Conservation (phyloP, 2,329 filamentous ascomycete genomes). For the Pseudogymnoascus destructans region DNA sequence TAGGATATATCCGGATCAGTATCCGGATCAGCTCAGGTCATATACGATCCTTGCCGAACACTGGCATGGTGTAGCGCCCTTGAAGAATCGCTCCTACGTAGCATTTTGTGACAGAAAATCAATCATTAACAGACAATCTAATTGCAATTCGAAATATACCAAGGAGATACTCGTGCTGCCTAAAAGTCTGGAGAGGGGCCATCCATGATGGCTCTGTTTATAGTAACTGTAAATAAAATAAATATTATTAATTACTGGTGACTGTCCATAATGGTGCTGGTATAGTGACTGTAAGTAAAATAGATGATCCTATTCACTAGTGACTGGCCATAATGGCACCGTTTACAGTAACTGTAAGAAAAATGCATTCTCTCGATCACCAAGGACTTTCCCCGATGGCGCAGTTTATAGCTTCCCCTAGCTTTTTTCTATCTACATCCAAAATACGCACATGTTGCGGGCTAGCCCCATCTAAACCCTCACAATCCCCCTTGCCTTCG, state of each 20-base stretch:
- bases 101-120: background rate
- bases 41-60: too few relatives aligned
- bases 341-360: background rate
- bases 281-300: background rate
- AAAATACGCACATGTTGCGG: background rate
- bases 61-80: too few relatives aligned
- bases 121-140: background rate
- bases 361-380: background rate
- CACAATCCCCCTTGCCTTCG: slow-evolving; percentile 57
- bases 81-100: too few relatives aligned
- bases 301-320: background rate
- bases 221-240: too few relatives aligned
- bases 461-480: slow-evolving; percentile 15
- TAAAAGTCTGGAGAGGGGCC: too few relatives aligned
- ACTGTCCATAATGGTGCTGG: background rate
- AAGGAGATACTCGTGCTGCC: too few relatives aligned
- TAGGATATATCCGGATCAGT: too few relatives aligned
- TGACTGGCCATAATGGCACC: background rate
- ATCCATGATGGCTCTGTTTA: too few relatives aligned
- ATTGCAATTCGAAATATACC: background rate
- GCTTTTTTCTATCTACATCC: background rate
- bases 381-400: background rate
- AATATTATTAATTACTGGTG: too few relatives aligned
- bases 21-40: too few relatives aligned
- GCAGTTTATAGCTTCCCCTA: background rate